phyloP scores from a whole-genome alignment of 2,329 filamentous ascomycete species.

The Emergomyces orientalis region DNA sequence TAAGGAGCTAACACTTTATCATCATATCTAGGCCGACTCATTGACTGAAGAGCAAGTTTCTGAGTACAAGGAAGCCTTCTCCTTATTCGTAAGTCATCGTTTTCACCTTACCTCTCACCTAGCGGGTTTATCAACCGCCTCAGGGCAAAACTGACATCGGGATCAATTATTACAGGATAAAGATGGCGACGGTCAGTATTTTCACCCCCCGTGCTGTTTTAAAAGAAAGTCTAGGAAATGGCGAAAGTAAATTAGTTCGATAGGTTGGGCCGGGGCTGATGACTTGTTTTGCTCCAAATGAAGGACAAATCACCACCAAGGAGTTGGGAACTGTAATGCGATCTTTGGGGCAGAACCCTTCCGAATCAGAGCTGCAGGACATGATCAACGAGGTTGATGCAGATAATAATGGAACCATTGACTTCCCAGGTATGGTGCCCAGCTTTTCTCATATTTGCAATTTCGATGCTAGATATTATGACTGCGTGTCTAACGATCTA shows the following conservation, averaged over 20 bases:
- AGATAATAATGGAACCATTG: slow-evolving; percentile 87
- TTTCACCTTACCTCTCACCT: slow-evolving; percentile 4
- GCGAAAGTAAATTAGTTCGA: neutral
- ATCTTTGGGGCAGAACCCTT: slow-evolving; percentile 81
- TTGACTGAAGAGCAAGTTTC: slow-evolving; percentile 99
- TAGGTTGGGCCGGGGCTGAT: slow-evolving; percentile 2
- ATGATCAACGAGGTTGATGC: slow-evolving; percentile 93
- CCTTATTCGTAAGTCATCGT: slow-evolving; percentile 79
- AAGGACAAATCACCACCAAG: slow-evolving; percentile 87
- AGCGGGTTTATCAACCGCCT: neutral
- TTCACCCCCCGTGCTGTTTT: neutral
- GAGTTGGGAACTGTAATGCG: slow-evolving; percentile 86
- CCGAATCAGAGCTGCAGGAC: slow-evolving; percentile 80
- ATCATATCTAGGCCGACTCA: slow-evolving; percentile 68
- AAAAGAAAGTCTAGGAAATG: neutral
- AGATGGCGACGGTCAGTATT: slow-evolving; percentile 75
- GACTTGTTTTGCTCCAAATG: slow-evolving; percentile 1
- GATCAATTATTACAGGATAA: slow-evolving; percentile 56
- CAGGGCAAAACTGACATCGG: slow-evolving; percentile 20
- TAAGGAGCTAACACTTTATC: slow-evolving; percentile 2
- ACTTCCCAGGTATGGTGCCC: slow-evolving; percentile 64
- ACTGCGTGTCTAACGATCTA: slow-evolving; percentile 11
- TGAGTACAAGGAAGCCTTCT: slow-evolving; percentile 99
- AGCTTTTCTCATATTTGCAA: neutral
- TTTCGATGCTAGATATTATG: neutral